These are phyloP conservation scores for Stephania yunnanensis DNA, from an alignment of 164 flowering plant species.

Conservation along the genomic window DNA sequence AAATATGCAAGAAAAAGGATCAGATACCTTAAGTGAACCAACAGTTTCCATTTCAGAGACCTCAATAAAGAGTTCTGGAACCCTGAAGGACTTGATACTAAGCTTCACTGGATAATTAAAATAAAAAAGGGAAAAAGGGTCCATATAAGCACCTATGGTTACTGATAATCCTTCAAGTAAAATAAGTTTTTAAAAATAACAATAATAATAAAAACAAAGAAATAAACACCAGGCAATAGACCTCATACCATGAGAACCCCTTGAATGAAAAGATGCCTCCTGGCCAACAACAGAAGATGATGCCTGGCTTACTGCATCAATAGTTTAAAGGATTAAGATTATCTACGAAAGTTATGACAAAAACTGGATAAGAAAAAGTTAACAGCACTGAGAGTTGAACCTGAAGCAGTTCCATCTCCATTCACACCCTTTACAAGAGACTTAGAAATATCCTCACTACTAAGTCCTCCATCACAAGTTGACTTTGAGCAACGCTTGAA, in stretches of 20 bases:
- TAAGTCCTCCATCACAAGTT: slow-evolving; percentile 37
- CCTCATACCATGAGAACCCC: slow-evolving; percentile 68
- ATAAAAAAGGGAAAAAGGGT: slow-evolving; percentile 23
- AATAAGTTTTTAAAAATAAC: not conserved
- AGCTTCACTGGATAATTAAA: slow-evolving; percentile 76
- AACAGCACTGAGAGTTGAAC: slow-evolving; percentile 8
- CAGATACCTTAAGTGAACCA: slow-evolving; percentile 79
- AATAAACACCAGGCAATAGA: slow-evolving; percentile 10
- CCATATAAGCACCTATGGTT: slow-evolving; percentile 19
- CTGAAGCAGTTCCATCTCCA: slow-evolving; percentile 27
- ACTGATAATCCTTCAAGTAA: slow-evolving; percentile 20
- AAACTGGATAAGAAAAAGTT: not conserved
- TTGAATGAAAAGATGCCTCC: slow-evolving; percentile 33
- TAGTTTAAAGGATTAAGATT: slow-evolving; percentile 4
- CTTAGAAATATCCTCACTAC: slow-evolving; percentile 27
- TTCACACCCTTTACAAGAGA: slow-evolving; percentile 28
- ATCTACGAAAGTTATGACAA: slow-evolving; percentile 6
- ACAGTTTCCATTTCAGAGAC: slow-evolving; percentile 86
- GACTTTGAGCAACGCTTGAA: slow-evolving; percentile 36
- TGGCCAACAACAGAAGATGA: slow-evolving; percentile 41
- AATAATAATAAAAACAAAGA: slow-evolving; percentile 1
- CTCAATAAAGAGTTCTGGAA: slow-evolving; percentile 93
- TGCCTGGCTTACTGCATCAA: slow-evolving; percentile 36
- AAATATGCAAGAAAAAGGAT: not conserved
- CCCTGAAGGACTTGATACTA: slow-evolving; percentile 85